phyloP scores from a whole-genome alignment of 2,329 filamentous ascomycete species.

The Clarireedia homoeocarpa region DNA sequence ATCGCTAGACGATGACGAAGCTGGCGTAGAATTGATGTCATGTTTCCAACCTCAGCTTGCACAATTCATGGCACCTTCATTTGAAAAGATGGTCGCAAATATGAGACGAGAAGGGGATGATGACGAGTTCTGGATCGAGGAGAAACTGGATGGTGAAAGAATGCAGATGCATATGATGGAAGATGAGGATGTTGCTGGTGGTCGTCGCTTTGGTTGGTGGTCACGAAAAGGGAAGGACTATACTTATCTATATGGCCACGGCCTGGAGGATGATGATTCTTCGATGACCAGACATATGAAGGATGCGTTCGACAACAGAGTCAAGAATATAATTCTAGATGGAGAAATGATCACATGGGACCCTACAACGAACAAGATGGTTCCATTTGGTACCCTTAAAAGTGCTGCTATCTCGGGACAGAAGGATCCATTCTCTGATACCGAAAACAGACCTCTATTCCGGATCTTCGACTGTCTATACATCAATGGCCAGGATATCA shows the following conservation, averaged over 20 bases:
- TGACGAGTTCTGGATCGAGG: constrained; percentile 87
- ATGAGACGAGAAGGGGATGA: constrained; percentile 49
- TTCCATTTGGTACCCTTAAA: constrained; percentile 88
- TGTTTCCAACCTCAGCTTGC: constrained; percentile 96
- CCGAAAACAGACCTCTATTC: constrained; percentile 66
- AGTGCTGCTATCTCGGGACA: constrained; percentile 78
- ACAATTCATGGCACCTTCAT: constrained; percentile 78
- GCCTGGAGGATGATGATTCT: constrained; percentile 65
- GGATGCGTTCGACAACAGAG: constrained; percentile 66
- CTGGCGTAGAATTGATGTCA: constrained; percentile 75
- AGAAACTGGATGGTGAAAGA: constrained; percentile 92
- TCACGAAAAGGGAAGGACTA: constrained; percentile 96
- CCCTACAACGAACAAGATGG: constrained; percentile 71
- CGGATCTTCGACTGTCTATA: constrained; percentile 88
- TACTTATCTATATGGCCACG: constrained; percentile 81
- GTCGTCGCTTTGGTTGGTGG: constrained; percentile 77
- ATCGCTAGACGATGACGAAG: constrained; percentile 66
- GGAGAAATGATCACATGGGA: constrained; percentile 99
- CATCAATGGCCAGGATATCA: constrained; percentile 73
- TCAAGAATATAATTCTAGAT: constrained; percentile 83
- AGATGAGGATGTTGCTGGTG: constrained; percentile 60
- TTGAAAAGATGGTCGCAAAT: constrained; percentile 69
- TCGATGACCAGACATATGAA: constrained; percentile 74
- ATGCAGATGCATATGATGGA: constrained; percentile 92
- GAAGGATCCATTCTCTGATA: constrained; percentile 55